These are phyloP conservation scores for Polyporus tsugae DNA, from an alignment of 1,284 basidiomycete species.

Conservation along the genomic window DNA sequence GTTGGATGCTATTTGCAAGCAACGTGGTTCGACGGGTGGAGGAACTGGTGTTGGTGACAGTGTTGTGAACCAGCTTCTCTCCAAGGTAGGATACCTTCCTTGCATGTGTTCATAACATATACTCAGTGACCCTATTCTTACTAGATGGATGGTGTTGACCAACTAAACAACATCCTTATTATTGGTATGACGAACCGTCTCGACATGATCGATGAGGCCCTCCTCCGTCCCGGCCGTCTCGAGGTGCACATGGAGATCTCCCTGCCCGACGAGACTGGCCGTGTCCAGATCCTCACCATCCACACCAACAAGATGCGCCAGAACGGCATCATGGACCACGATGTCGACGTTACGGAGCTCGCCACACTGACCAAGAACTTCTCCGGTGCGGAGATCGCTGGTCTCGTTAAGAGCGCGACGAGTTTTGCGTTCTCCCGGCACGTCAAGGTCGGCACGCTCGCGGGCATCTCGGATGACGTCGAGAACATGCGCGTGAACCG, in stretches of 20 bases:
- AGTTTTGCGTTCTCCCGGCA: constrained; percentile 98
- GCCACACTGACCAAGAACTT: constrained; percentile 95
- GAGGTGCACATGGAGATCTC: constrained; percentile 99
- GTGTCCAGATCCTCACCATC: constrained; percentile 94
- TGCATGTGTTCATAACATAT: neutral
- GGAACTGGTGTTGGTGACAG: constrained; percentile 99
- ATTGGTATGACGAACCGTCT: constrained; percentile 99
- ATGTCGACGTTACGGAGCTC: constrained; percentile 89
- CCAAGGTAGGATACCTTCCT: constrained; percentile 70
- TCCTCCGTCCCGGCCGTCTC: constrained; percentile 96
- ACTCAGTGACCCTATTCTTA: neutral
- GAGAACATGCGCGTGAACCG: constrained; percentile 92
- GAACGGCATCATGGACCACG: constrained; percentile 90
- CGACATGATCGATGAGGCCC: constrained; percentile 99
- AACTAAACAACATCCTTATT: constrained; percentile 98
- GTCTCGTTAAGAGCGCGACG: constrained; percentile 97
- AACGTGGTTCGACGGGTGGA: constrained; percentile 88
- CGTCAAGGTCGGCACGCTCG: constrained; percentile 95
- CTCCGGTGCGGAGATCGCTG: constrained; percentile 95
- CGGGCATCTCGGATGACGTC: constrained; percentile 95
- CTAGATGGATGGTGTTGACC: constrained; percentile 99
- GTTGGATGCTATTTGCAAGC: constrained; percentile 98
- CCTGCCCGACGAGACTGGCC: constrained; percentile 93
- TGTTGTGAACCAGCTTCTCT: constrained; percentile 97
- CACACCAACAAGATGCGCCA: constrained; percentile 95